Evolutionary conservation across 768 basidiomycete genomes (phyloP), one percentile per base, ranked within the genome.

Genomic region (Pisolithus orientalis): DNA sequence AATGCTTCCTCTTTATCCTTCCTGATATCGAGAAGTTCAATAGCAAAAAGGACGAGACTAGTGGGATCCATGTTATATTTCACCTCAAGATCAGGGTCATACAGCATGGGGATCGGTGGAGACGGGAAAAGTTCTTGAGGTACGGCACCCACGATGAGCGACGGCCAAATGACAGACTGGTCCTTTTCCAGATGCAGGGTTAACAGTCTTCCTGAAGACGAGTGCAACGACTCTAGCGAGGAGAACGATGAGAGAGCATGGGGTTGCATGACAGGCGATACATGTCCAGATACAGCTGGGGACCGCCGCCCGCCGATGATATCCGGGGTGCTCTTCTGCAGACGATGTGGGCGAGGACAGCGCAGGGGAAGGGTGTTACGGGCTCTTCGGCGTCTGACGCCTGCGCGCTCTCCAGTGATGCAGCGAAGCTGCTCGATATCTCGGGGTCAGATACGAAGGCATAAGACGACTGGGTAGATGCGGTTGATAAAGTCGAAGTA

Each of bases 51-150:
- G 1, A 83, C 81, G 27, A 91, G 70, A 67, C 88, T 90, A 13
- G 89, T 91, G 1, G 89, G 83, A 64, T 91, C 89, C 86, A 91
- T 89, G 58, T 91, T 90, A 58, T 86, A 91, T 59, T 79, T 76
- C 44, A 79, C 75, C 53, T 90, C 87, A 16, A 55, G 47, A 38
- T 60, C 64, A 28, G 75, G 67, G 49, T 80, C 73, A 63, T 82
- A 80, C 7, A 81, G 72, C 32, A 80, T 70, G 1, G 83, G 76
- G 50, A 77, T 75, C 4, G 75, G 68, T 17, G 77, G 65, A 48
- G 67, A 72, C 3, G 83, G 77, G 0, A 84, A 80, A 5, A 87
- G 63, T 10, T 77, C 69, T 45, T 80, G 79, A 1, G 86, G 84
- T 8, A 80, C 85, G 8, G 89, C 84, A 2, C 31, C 89, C 77